These are phyloP conservation scores for Auricularia heimuer DNA, from an alignment of 768 basidiomycete species.

Conservation along the genomic window DNA sequence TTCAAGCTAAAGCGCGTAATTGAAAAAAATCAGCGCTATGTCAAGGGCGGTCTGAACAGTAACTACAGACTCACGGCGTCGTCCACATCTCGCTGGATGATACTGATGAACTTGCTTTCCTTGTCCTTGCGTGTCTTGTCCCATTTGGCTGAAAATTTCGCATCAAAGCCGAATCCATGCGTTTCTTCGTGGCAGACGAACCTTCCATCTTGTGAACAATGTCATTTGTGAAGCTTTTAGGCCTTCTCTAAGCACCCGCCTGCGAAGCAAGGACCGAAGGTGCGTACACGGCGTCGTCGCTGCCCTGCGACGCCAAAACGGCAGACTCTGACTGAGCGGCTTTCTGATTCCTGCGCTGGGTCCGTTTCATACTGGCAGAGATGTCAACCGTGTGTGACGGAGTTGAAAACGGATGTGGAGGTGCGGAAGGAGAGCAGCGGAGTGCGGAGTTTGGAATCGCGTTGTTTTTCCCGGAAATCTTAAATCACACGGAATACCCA, in stretches of 20 bases:
- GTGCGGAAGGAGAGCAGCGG: neutral
- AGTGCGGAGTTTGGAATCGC: neutral
- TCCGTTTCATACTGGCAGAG: neutral
- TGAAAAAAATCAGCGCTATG: no score
- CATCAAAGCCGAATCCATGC: neutral
- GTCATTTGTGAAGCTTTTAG: neutral
- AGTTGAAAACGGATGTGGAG: neutral
- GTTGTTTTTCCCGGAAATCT: neutral
- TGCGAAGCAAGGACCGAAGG: neutral
- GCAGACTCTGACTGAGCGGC: neutral
- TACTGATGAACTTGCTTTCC: neutral
- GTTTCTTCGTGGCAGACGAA: neutral
- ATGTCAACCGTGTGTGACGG: neutral
- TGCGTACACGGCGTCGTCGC: neutral
- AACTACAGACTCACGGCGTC: neutral
- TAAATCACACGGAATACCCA: no score
- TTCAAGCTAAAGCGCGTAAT: no score
- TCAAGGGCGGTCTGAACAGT: no score
- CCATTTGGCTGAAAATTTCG: neutral
- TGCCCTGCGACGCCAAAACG: neutral
- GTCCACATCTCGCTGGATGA: neutral
- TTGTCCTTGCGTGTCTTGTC: neutral
- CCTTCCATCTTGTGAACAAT: neutral
- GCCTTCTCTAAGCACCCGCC: neutral
- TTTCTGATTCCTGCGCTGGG: neutral